A percentile compares a stretch with the other conserved stretches of the same genome.
Conservation (phyloP, 495 filamentous ascomycete species). For the Penicillium canescens region DNA sequence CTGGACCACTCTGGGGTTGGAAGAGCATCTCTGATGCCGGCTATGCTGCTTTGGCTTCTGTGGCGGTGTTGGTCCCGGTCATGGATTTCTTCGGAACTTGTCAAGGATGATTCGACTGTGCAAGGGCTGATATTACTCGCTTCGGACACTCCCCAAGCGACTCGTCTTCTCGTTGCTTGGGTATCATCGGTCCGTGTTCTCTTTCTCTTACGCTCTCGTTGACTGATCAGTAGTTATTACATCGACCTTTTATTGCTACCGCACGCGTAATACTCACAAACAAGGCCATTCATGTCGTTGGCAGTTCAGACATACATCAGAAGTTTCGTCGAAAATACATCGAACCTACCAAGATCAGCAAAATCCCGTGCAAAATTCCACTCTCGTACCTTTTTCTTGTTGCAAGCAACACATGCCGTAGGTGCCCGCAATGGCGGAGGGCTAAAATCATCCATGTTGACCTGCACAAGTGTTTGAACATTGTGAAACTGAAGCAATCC, state of each 20-base stretch:
- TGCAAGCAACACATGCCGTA: slow-evolving; percentile 25
- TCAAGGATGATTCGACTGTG: background rate
- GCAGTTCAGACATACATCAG: slow-evolving; percentile 20
- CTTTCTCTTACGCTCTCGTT: slow-evolving; percentile 22
- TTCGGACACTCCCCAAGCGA: background rate
- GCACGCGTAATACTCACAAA: slow-evolving; percentile 9
- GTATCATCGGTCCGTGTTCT: background rate
- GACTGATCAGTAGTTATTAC: slow-evolving; percentile 6
- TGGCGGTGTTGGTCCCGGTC: background rate
- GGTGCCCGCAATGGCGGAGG: slow-evolving; percentile 22
- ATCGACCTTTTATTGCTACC: background rate
- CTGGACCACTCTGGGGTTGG: background rate
- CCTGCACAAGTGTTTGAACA: background rate
- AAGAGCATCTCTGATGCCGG: background rate
- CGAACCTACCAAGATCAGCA: slow-evolving; percentile 14
- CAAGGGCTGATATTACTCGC: background rate
- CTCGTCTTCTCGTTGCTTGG: background rate
- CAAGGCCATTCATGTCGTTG: slow-evolving; percentile 27
- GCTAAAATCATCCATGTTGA: slow-evolving; percentile 14
- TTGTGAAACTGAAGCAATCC: background rate
- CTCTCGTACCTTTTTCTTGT: slow-evolving; percentile 25
- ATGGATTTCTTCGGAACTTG: background rate
- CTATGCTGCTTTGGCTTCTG: background rate
- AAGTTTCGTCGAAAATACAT: slow-evolving; percentile 17
- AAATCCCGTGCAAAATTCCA: background rate